Percentiles rank a stretch among this genome's conserved stretches.
phyloP scores from a whole-genome alignment of 371 early-diverging fungal species.

The Saksenaea vasiformis region DNA sequence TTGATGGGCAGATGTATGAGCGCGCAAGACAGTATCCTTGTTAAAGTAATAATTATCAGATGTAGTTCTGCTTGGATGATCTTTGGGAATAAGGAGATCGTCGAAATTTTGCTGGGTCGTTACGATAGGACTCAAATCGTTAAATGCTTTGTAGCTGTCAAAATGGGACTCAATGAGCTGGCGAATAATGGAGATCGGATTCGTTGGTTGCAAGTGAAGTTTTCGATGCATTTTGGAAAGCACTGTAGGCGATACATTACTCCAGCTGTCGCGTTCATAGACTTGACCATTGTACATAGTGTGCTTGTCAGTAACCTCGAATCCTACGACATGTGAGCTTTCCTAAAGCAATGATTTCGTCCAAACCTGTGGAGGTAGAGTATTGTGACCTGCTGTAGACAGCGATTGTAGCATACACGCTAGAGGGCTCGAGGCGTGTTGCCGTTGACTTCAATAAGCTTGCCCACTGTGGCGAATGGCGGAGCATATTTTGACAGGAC shows the following conservation, averaged over 20 bases:
- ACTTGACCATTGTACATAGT: conserved; percentile 54
- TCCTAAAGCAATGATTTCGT: neutral
- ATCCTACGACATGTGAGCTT: conserved; percentile 10
- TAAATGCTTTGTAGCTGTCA: conserved; percentile 64
- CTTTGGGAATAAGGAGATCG: conserved; percentile 76
- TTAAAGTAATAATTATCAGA: conserved; percentile 96
- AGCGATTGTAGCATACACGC: neutral
- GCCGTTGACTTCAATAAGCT: neutral
- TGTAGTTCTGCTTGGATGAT: conserved; percentile 82
- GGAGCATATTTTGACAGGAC: neutral
- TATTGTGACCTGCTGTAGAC: neutral
- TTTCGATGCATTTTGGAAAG: conserved; percentile 75
- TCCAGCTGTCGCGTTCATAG: conserved; percentile 67
- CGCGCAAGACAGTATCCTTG: conserved; percentile 75
- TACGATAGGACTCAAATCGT: conserved; percentile 78
- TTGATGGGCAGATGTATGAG: conserved; percentile 97
- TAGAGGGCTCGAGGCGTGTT: neutral
- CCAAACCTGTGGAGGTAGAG: neutral
- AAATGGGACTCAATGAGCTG: conserved; percentile 77
- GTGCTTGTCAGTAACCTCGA: conserved; percentile 18
- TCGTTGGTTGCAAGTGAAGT: conserved; percentile 79
- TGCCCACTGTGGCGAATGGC: neutral
- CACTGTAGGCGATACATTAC: conserved; percentile 82
- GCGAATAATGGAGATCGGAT: conserved; percentile 89
- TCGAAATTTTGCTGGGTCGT: conserved; percentile 91